These are phyloP conservation scores for Vicia villosa DNA, from an alignment of 306 rosid species.

Conservation along the genomic window DNA sequence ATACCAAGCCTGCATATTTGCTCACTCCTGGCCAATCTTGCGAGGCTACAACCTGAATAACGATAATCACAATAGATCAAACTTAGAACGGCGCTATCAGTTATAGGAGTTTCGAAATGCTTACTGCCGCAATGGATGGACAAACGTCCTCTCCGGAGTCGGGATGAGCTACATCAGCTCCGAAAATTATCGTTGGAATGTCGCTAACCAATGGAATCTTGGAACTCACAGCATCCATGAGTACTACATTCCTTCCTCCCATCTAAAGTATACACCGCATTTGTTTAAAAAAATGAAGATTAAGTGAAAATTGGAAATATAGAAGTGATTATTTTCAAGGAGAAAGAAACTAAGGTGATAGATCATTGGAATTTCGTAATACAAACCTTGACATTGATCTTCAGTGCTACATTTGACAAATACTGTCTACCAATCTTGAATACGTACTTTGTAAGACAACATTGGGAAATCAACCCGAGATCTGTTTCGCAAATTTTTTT, in stretches of 20 bases:
- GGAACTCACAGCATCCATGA: conserved; percentile 71
- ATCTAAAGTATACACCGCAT: conserved; percentile 40
- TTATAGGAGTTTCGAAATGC: conserved; percentile 27
- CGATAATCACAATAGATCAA: conserved; percentile 34
- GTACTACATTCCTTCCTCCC: conserved; percentile 87
- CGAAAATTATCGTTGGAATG: conserved; percentile 77
- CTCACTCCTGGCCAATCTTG: conserved; percentile 93
- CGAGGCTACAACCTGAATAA: conserved; percentile 76
- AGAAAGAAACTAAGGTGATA: neutral
- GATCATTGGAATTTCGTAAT: neutral
- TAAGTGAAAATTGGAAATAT: neutral
- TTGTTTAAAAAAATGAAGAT: conserved; percentile 22
- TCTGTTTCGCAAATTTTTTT: conserved; percentile 77
- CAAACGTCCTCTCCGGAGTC: conserved; percentile 66
- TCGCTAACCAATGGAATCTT: conserved; percentile 79
- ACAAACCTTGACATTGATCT: conserved; percentile 69
- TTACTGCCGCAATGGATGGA: conserved; percentile 82
- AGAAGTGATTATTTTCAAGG: neutral
- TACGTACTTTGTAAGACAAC: conserved; percentile 71
- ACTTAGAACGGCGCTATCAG: conserved; percentile 1
- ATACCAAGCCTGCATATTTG: conserved; percentile 76
- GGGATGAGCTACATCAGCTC: conserved; percentile 87
- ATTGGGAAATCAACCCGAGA: conserved; percentile 71
- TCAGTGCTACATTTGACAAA: conserved; percentile 60
- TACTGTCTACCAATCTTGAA: conserved; percentile 61